Evolutionary conservation across 1,139 yeast species (phyloP), one percentile per base, ranked within the genome.

Genomic region (Nadsonia commutata): DNA sequence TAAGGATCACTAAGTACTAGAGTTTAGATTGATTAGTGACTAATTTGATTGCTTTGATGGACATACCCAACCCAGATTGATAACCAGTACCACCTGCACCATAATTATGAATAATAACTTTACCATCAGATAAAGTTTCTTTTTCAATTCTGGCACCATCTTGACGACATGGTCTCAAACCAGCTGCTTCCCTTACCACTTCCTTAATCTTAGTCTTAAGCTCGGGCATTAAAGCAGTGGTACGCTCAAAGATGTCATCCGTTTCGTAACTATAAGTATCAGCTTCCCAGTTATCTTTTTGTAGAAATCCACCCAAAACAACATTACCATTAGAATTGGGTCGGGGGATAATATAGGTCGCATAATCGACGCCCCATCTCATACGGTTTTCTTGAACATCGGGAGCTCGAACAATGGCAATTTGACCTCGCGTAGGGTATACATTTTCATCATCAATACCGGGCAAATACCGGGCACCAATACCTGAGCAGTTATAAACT

Each of bases 61-160:
- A 73, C 80, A 79, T 78, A 1, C 82, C 85, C 20, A 71, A 66
- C 0, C 85, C 85, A 3, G 81, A 71, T 59, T 79, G 88, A 60
- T 74, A 80, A 2, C 93, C 93, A 45, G 79, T 74, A 0, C 93
- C 93, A 38, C 78, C 70, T 7, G 86, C 84, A 23, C 93, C 93
- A 54, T 79, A 79, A 57, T 79, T 78, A 55, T 80, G 86, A 16
- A 80, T 62, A 18, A 76, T 51, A 1, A 64, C 46, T 41, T 49
- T 65, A 17, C 65, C 68, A 23, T 57, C 59, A 1, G 44, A 31
- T 13, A 66, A 52, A 2, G 45, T 47, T 50, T 75, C 77, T 37
- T 59, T 57, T 54, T 78, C 85, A 39, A 80, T 71, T 46, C 86
- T 67, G 2, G 68, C 74, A 3, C 88, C 88, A 13, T 83, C 85